phyloP scores from a whole-genome alignment of 306 rosid species.

The Amphicarpaea edgeworthii region DNA sequence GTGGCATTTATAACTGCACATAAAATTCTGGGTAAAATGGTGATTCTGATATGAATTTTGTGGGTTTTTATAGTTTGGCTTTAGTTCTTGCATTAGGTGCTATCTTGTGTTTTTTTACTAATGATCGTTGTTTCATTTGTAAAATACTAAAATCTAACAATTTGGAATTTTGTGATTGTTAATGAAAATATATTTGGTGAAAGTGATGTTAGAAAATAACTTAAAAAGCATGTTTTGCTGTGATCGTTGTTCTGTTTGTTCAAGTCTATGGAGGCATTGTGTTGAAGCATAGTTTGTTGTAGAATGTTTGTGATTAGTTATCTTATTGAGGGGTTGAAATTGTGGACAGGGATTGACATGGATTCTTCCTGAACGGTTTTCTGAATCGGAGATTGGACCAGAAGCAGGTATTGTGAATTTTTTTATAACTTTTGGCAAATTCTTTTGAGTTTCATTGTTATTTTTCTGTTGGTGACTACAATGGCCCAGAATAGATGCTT shows the following conservation, averaged over 20 bases:
- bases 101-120: slow-evolving; percentile 1
- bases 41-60: slow-evolving; percentile 12
- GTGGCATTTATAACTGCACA: slow-evolving; percentile 11
- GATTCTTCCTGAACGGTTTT: slow-evolving; percentile 97
- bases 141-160: background rate
- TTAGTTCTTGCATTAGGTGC: slow-evolving; percentile 11
- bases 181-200: slow-evolving; percentile 6
- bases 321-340: slow-evolving; percentile 51
- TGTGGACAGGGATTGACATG: slow-evolving; percentile 89
- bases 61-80: slow-evolving; percentile 5
- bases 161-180: background rate
- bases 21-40: slow-evolving; percentile 1
- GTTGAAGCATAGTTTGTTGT: slow-evolving; percentile 32
- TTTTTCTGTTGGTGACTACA: background rate
- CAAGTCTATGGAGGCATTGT: slow-evolving; percentile 25
- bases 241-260: slow-evolving; percentile 22
- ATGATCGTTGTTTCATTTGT: slow-evolving; percentile 4
- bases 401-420: slow-evolving; percentile 99
- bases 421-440: slow-evolving; percentile 83
- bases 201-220: background rate
- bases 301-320: slow-evolving; percentile 8
- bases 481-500: background rate
- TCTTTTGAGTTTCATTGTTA: slow-evolving; percentile 49
- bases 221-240: background rate
- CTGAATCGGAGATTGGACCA: slow-evolving; percentile 97